Conservation (phyloP, 331 rosid genomes). For the Stylosanthes scabra region DNA sequence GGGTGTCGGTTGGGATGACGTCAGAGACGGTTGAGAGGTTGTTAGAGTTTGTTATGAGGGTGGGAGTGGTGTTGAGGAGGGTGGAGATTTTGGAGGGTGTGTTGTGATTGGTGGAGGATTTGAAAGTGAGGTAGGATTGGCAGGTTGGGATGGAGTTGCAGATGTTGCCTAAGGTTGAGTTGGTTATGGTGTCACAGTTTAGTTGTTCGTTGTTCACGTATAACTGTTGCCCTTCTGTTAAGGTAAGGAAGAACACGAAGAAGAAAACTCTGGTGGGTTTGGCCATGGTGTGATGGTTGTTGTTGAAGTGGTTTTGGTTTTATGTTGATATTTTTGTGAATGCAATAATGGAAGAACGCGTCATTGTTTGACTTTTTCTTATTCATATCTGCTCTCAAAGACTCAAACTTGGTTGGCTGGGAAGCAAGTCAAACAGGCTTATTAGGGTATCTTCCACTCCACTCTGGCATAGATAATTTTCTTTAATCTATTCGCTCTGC, state of each 20-base stretch:
- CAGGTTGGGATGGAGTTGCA: conserved; percentile 44
- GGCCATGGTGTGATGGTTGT: neutral
- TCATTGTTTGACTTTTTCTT: neutral
- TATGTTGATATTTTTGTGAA: neutral
- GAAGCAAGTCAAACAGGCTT: conserved; percentile 24
- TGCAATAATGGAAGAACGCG: conserved; percentile 20
- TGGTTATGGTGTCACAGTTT: neutral
- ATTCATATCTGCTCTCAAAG: neutral
- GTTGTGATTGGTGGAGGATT: neutral
- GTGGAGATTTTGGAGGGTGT: conserved; percentile 30
- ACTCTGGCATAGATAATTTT: too few species aligned
- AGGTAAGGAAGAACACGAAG: neutral
- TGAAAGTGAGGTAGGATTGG: conserved; percentile 51
- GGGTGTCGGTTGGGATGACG: conserved; percentile 36
- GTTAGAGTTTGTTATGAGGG: conserved; percentile 46
- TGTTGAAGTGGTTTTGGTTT: too few species aligned
- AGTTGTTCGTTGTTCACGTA: conserved; percentile 53
- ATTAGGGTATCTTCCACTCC: neutral
- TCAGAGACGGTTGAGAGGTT: conserved; percentile 51
- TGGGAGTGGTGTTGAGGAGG: conserved; percentile 37
- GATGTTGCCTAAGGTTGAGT: conserved; percentile 38
- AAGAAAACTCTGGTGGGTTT: too few species aligned
- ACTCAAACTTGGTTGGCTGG: neutral
- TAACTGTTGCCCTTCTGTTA: conserved; percentile 37
- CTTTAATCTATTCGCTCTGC: too few species aligned